These are phyloP conservation scores for Trichoderma parareesei DNA, from an alignment of 495 filamentous ascomycete genomes.

Conservation along the genomic window DNA sequence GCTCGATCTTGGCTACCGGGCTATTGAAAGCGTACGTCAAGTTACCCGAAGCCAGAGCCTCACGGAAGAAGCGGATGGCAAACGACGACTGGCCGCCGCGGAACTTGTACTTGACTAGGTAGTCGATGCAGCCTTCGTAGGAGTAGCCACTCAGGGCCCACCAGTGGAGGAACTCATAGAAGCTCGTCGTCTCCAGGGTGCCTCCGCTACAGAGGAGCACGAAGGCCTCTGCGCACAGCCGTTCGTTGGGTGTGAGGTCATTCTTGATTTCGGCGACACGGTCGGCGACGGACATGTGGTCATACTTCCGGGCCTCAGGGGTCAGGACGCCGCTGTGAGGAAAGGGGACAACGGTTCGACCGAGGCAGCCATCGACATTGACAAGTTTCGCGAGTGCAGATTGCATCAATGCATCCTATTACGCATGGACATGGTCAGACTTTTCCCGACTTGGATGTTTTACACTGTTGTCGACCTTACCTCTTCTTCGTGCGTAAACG, in stretches of 20 bases:
- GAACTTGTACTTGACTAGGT: slow-evolving; percentile 3
- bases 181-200: slow-evolving; percentile 4
- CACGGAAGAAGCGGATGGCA: not conserved
- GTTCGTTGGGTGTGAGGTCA: slow-evolving; percentile 3
- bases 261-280: not conserved
- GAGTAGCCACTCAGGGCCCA: slow-evolving; percentile 3
- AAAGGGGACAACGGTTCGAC: not conserved
- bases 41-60: slow-evolving; percentile 1
- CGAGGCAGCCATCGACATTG: not conserved
- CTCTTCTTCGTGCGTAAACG: slow-evolving; percentile 3
- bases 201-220: slow-evolving; percentile 1
- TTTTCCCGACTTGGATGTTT: no score
- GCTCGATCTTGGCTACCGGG: not conserved
- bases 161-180: slow-evolving; percentile 5
- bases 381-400: slow-evolving; percentile 3
- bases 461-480: not conserved
- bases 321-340: slow-evolving; percentile 2
- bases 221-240: not conserved
- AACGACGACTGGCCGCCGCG: slow-evolving; percentile 3
- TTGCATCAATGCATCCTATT: not conserved
- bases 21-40: slow-evolving; percentile 2
- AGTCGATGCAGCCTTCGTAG: slow-evolving; percentile 5
- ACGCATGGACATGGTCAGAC: no score
- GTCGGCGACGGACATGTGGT: slow-evolving; percentile 3
- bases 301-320: not conserved